Evolutionary conservation across 2,329 filamentous ascomycete genomes (phyloP), one percentile per base, ranked within the genome.

Genomic region (Magnaporthiopsis rhizophila): DNA sequence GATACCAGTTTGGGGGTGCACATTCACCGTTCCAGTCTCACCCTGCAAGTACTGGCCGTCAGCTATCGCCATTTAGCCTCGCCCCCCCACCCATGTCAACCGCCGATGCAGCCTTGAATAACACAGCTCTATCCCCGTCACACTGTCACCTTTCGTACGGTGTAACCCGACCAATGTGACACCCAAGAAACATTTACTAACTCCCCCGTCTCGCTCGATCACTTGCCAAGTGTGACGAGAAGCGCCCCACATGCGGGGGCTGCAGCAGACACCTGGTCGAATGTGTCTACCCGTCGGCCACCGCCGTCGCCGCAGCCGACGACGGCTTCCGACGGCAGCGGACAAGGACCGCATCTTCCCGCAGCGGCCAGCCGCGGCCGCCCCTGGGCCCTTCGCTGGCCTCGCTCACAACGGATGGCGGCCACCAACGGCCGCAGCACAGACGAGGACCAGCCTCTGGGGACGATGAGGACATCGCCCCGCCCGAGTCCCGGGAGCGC

Each of bases 401-500:
- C 30, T 38, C 13, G n/a, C 3, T 6, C n/a, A 57, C 7, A 12
- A 18, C 26, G 4, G 30, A 15, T 11, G 56, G n/a, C 56, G 56
- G n/a, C 56, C n/a, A 32, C 24, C 15, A n/a, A 24, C 26, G 45
- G 13, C 21, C 21, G 36, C 13, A 53, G 24, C 34, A 32, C 34
- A 5, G 24, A n/a, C 18, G 57, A 26, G 32, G 12, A 9, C 18
- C 38, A 9, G 58, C 59, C n/a, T 38, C 45, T 30, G 62, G 50
- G 56, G 72, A 72, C 60, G 53, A 64, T 13, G 72, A 73, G 15
- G 67, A 64, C 30, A 59, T 64, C 63, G 72, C 72, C 56, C 63
- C 75, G 3, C 75, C 75, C 24, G 76, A 78, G 64, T 71, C 72
- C 8, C 70, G 71, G 9, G 71, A 72, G 66, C 71, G 76, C n/a